A percentile compares a stretch with the other conserved stretches of the same genome.
Conservation (phyloP, 192 early-diverging fungal genomes). For the Phlyctochytrium planicorne region DNA sequence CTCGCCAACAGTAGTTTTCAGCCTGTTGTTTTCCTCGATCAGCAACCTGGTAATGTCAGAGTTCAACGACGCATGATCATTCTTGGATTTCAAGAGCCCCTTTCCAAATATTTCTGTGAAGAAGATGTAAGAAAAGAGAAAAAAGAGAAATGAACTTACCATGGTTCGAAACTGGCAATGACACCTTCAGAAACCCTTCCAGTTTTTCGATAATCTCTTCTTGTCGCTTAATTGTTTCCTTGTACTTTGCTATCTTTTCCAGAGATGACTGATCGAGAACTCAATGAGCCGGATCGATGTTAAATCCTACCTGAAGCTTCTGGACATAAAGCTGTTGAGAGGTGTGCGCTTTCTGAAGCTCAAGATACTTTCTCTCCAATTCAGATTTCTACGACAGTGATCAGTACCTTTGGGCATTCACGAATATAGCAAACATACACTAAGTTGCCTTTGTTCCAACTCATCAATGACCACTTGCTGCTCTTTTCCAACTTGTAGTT, state of each 20-base stretch:
- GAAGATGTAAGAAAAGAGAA: neutral
- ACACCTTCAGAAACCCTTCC: constrained; percentile 32
- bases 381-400: constrained; percentile 31
- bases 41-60: constrained; percentile 19
- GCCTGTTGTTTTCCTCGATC: constrained; percentile 25
- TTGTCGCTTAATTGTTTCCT: constrained; percentile 39
- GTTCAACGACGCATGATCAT: constrained; percentile 23
- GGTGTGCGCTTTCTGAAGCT: constrained; percentile 47
- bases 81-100: constrained; percentile 6
- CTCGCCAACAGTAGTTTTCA: constrained; percentile 21
- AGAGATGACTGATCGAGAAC: neutral
- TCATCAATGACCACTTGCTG: constrained; percentile 28
- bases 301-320: constrained; percentile 35
- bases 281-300: neutral
- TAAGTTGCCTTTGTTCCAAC: constrained; percentile 22
- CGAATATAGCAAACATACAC: too few species aligned
- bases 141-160: constrained; percentile 11
- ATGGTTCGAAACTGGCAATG: constrained; percentile 3
- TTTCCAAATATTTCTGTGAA: constrained; percentile 11
- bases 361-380: constrained; percentile 37
- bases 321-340: constrained; percentile 39
- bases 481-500: neutral
- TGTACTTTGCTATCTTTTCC: constrained; percentile 21
- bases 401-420: constrained; percentile 10
- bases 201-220: constrained; percentile 40